Conservation (phyloP, 352 stramenopile genomes). For the Phytophthora foliorum region DNA sequence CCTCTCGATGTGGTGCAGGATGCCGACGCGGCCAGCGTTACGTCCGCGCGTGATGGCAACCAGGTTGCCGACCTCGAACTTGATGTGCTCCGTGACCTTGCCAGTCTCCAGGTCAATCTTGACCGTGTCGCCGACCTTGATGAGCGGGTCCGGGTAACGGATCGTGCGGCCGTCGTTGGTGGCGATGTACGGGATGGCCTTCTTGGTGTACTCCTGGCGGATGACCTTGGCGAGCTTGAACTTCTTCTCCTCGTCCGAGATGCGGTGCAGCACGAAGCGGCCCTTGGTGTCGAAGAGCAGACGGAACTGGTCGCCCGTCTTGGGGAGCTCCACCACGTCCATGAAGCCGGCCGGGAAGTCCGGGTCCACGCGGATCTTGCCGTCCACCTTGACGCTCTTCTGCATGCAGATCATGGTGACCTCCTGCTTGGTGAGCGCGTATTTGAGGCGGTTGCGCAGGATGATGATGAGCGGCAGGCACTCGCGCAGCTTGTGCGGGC, state of each 20-base stretch:
- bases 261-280: constrained; percentile 98
- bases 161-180: constrained; percentile 99
- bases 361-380: constrained; percentile 97
- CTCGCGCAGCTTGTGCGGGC: constrained; percentile 99
- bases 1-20: constrained; percentile 97
- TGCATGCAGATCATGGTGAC: constrained; percentile 99
- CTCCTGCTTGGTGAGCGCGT: constrained; percentile 98
- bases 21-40: constrained; percentile 98
- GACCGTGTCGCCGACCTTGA: constrained; percentile 99
- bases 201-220: constrained; percentile 94
- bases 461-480: constrained; percentile 98
- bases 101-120: constrained; percentile 99
- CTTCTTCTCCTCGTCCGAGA: constrained; percentile 97
- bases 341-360: constrained; percentile 99
- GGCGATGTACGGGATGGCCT: constrained; percentile 98
- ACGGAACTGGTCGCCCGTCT: constrained; percentile 97
- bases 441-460: constrained; percentile 99
- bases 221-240: constrained; percentile 99
- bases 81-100: constrained; percentile 98
- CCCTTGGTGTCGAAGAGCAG: constrained; percentile 99
- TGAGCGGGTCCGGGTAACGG: constrained; percentile 98
- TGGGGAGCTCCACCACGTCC: constrained; percentile 99
- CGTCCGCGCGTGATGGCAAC: constrained; percentile 98
- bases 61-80: constrained; percentile 98
- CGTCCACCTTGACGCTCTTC: constrained; percentile 98